Evolutionary conservation across 2,329 filamentous ascomycete species (phyloP), one percentile per base, ranked within the genome.

Genomic region (Cordyceps javanica): DNA sequence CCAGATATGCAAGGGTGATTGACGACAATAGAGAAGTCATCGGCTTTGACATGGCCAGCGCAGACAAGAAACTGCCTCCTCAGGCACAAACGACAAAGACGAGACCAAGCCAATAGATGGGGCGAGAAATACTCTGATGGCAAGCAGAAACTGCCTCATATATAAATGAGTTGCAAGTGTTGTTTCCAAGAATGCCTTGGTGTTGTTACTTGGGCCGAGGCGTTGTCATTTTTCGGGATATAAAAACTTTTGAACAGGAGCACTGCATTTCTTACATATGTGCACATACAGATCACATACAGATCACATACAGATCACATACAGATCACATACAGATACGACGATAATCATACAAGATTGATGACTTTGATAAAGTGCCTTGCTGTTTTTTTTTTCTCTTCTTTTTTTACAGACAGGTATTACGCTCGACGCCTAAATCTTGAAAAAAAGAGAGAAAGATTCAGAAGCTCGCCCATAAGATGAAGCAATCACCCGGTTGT

Each of bases 1-100:
- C 4, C 57, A 85, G 84, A 64, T 87, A 87, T 60, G 84, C 77
- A 25, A 77, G 84, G 16, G 79, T 87, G n/a, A 79, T 85, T 61
- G 84, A 87, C 60, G 83, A 87, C 60, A 77, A 85, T 62, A 76
- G 84, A 54, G 78, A 82, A 56, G 73, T 68, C 0, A 84, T 87
- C 65, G 84, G 84, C 11, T 87, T 81, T 46, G 70, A 72, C 54
- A 54, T 62, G 4, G 54, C 58, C 13, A 68, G 65, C 55, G 56
- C 64, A 13, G 60, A 57, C 19, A 62, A 60, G 56, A 67, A 65
- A 58, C 59, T 70, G 14, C 46, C 58, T 5, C 21, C 13, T 7
- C 32, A 55, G n/a, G 23, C 53, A n/a, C 32, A 21, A 30, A 28
- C 16, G 21, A 11, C 9, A 16, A 46, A 38, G 7, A 14, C 32